Base-by-base conservation (phyloP, 2,329 filamentous ascomycete species). In the Monosporascus sp. region DNA sequence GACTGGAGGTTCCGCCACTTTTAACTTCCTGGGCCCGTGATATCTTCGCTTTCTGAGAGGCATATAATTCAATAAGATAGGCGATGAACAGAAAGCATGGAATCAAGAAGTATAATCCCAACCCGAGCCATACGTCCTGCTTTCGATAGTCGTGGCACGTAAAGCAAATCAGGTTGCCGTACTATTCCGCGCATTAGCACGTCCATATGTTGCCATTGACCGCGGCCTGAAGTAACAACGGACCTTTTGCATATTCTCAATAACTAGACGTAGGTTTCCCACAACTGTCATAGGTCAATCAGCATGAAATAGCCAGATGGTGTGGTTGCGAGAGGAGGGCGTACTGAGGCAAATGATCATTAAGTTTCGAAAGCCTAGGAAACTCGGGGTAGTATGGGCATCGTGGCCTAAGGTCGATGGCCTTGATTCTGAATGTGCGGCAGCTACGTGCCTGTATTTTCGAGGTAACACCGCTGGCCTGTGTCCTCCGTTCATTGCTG, bases 241-340 rank as follows among this genome's bases (percentile, higher is more conserved):
- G 67, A 90, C 89, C 80, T 97, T 97, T 76, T 93, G 89, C 61
- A 93, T 90, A 68, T 99, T 99, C 72, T 97, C 94, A 66, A 99
- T 91, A 75, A 97, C 90, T 64, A 99, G 79, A 58, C 94, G 86
- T 49, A 99, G 73, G 68, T 99, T 99, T 64, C 92, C 94, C 48
- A 93, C 90, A 65, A 97, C 90, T 91, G 55, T 44, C n/a, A 42
- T 49, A 4, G 47, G 50, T 61, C 41, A 63, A 57, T 36, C 34
- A 20, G 42, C 5, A 4, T 34, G 50, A 39, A 47, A 47, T 48
- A 52, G 5, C 15, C 24, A 41, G 38, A 24, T 45, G 20, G 25
- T 36, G 18, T 37, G 20, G 22, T 22, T 37, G 24, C 42, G 62
- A 6, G n/a, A 20, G 20, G 8, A 22, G 6, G 14, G 14, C 80